These are phyloP conservation scores for Lathyrus oleraceus DNA, from an alignment of 306 rosid genomes.

Conservation along the genomic window DNA sequence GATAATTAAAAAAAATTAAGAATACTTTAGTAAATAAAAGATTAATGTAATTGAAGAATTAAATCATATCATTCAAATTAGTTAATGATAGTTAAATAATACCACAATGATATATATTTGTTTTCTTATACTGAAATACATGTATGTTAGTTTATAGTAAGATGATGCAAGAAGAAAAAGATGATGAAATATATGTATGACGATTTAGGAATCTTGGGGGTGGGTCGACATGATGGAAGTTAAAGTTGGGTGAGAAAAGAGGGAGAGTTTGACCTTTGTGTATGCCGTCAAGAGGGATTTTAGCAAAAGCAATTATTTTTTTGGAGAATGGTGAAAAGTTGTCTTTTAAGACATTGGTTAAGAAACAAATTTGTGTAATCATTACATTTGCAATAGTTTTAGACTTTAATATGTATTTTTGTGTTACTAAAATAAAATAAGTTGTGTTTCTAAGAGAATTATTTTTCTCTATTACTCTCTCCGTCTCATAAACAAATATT, in stretches of 20 bases:
- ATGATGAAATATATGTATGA: neutral
- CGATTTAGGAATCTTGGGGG: neutral
- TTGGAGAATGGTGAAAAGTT: too few relatives aligned
- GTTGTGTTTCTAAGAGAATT: too few relatives aligned
- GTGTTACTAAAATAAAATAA: too few relatives aligned
- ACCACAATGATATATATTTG: neutral
- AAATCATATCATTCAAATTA: neutral
- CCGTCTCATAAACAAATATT: too few relatives aligned
- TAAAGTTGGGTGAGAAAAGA: neutral
- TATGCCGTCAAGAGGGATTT: neutral
- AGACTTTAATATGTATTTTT: too few relatives aligned
- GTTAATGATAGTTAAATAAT: neutral
- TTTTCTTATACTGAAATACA: neutral
- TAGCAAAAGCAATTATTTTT: neutral
- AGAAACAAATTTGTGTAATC: too few relatives aligned
- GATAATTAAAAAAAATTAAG: too few relatives aligned
- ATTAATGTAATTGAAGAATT: too few relatives aligned
- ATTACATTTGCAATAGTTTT: too few relatives aligned
- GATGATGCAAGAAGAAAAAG: neutral
- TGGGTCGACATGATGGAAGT: slow-evolving; percentile 6
- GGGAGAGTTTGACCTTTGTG: neutral
- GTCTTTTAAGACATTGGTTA: too few relatives aligned
- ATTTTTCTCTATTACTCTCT: too few relatives aligned
- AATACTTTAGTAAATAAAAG: too few relatives aligned
- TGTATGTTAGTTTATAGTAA: neutral